Conservation (phyloP, 2,329 filamentous ascomycete species). For the Hypoxylon sp. region DNA sequence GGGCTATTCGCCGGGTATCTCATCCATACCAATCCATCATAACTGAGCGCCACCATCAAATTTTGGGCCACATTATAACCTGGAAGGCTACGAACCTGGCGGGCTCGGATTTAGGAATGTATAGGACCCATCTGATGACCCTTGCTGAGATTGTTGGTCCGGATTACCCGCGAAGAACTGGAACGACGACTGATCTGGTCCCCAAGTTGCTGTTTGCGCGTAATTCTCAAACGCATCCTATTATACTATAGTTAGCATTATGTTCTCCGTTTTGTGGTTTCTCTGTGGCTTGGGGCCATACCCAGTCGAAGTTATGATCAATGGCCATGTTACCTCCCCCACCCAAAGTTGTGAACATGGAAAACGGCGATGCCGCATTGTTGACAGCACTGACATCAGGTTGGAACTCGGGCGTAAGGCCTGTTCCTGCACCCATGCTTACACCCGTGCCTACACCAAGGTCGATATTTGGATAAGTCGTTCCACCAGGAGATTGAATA, state of each 20-base stretch:
- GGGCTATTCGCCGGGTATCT: slow-evolving; percentile 34
- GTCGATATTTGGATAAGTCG: slow-evolving; percentile 62
- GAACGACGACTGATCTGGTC: slow-evolving; percentile 64
- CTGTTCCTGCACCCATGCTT: slow-evolving; percentile 44
- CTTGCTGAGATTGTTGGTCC: slow-evolving; percentile 52
- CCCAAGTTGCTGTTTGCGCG: slow-evolving; percentile 69
- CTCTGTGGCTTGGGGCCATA: slow-evolving; percentile 55
- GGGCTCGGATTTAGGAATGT: slow-evolving; percentile 52
- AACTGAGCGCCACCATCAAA: slow-evolving; percentile 18
- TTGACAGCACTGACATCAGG: slow-evolving; percentile 54
- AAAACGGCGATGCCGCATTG: slow-evolving; percentile 63
- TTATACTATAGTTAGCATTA: slow-evolving; percentile 48
- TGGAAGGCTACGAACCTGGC: slow-evolving; percentile 40
- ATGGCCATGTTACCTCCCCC: slow-evolving; percentile 62
- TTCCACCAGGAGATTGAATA: slow-evolving; percentile 59
- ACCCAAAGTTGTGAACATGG: slow-evolving; percentile 66
- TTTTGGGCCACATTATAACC: slow-evolving; percentile 1
- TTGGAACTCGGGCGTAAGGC: slow-evolving; percentile 58
- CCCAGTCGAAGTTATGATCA: slow-evolving; percentile 71
- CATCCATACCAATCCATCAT: slow-evolving; percentile 27
- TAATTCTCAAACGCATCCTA: slow-evolving; percentile 72
- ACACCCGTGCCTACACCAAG: slow-evolving; percentile 53
- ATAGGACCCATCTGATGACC: slow-evolving; percentile 53
- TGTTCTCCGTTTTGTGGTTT: not conserved
- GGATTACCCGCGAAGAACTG: slow-evolving; percentile 62